Base-by-base conservation (phyloP, 1,284 basidiomycete genomes). In the Rhodotorula sp. region DNA sequence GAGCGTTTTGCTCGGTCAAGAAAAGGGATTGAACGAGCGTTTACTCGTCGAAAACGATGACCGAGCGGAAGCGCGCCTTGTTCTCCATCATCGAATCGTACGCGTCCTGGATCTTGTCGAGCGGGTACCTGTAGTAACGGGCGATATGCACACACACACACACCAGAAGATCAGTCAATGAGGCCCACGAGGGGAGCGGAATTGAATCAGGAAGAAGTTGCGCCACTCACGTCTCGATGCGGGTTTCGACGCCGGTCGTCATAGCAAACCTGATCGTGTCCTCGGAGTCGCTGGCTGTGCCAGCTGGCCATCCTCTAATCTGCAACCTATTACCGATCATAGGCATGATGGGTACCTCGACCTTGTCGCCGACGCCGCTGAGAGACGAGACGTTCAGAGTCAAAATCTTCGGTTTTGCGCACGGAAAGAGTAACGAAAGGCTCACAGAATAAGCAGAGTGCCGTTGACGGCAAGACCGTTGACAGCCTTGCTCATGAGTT, bases 221-320 rank as follows among this genome's bases (percentile, higher is more conserved):
- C 26, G 26, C 54, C 26, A 56, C 48, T 29, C 31, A 62, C 61
- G 39, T 57, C 70, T 83, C 79, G 61, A 81, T 77, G 71, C 79
- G 79, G 68, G 79, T 78, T 54, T 81, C 78, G 73, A 84, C 78
- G 54, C 75, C 80, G 58, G 77, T 71, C 16, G 74, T 68, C 62
- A 76, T 67, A 15, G 80, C 78, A 48, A 82, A 83, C 56, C 67
- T 66, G 71, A 81, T 70, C 16, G 80, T 79, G 49, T 83, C 81
- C 68, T 82, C 80, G 14, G 75, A 76, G 71, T 83, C 81, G 52
- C 39, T 49, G 1, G 77, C 68, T 21, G 74, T 70, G 18, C 80
- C 82, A 5, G 79, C 79, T 5, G 82, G 82, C 80, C 81, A 80
- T 7, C 82, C 82, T 46, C 79, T 80, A 31, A 84, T 74, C 20